Evolutionary conservation across 176 grass and related monocot species (phyloP).

Genomic region (Ensete ventricosum): DNA sequence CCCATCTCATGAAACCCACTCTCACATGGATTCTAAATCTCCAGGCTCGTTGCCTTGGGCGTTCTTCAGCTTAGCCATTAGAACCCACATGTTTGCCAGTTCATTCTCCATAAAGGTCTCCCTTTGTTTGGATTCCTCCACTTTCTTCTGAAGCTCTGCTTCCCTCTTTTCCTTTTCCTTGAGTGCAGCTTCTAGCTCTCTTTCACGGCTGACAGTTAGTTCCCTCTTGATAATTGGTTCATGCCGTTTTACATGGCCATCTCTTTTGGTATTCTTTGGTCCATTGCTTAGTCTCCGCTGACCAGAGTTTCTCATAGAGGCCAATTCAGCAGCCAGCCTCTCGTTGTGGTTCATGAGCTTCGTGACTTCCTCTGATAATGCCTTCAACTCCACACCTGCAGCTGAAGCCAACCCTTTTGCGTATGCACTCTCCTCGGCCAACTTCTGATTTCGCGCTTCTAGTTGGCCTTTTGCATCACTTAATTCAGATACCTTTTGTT

Average conservation of each 20-base stretch:
- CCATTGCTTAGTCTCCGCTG: slow-evolving; percentile 60
- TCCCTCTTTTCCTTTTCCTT: slow-evolving; percentile 70
- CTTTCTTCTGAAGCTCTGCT: slow-evolving; percentile 69
- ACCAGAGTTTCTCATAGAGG: slow-evolving; percentile 50
- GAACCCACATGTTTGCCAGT: slow-evolving; percentile 97
- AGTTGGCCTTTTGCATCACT: slow-evolving; percentile 57
- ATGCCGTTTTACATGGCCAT: slow-evolving; percentile 48
- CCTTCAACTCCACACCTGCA: slow-evolving; percentile 95
- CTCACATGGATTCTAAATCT: slow-evolving; percentile 29
- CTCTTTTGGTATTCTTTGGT: slow-evolving; percentile 51
- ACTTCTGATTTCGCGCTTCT: slow-evolving; percentile 68
- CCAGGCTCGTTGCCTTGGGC: slow-evolving; percentile 44
- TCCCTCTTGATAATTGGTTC: slow-evolving; percentile 64
- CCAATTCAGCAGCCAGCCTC: slow-evolving; percentile 66
- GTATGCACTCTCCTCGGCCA: slow-evolving; percentile 92
- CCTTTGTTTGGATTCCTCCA: slow-evolving; percentile 84
- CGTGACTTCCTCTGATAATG: slow-evolving; percentile 91
- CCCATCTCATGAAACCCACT: background rate
- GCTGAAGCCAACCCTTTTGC: slow-evolving; percentile 95
- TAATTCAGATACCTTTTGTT: slow-evolving; percentile 56
- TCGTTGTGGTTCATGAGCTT: slow-evolving; percentile 99
- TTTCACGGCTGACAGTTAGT: slow-evolving; percentile 44
- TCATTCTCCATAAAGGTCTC: slow-evolving; percentile 87
- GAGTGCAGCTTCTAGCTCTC: slow-evolving; percentile 50
- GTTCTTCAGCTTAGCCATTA: slow-evolving; percentile 85